These are phyloP conservation scores for Flaveria trinervia DNA, from an alignment of 129 eudicot genomes.

Conservation along the genomic window DNA sequence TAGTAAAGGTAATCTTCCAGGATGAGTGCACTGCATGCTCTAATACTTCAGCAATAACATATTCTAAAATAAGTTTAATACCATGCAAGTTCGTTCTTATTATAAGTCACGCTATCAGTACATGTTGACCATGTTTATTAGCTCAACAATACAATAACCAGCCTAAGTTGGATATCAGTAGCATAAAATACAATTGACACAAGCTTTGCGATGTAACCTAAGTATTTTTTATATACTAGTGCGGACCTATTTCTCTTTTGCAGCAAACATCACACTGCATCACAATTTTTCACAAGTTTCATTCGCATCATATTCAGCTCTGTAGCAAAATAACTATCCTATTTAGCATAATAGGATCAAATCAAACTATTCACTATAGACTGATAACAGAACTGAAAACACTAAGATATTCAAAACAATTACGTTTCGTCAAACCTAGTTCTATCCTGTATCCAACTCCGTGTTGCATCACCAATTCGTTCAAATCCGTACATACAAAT, in stretches of 20 bases:
- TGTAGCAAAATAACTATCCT: neutral
- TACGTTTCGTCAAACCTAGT: neutral
- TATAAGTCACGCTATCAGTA: neutral
- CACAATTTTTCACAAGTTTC: neutral
- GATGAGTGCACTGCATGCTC: neutral
- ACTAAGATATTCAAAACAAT: slow-evolving; percentile 7
- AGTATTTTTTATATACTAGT: neutral
- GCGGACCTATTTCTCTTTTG: slow-evolving; percentile 3
- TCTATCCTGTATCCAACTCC: neutral
- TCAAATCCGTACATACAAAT: neutral
- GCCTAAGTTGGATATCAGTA: slow-evolving; percentile 14
- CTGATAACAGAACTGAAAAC: neutral
- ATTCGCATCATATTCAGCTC: slow-evolving; percentile 6
- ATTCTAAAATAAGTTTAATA: neutral
- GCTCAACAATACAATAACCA: neutral
- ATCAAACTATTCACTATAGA: neutral
- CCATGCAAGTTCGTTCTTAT: slow-evolving; percentile 19
- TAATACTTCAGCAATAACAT: neutral
- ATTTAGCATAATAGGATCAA: neutral
- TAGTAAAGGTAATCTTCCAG: neutral
- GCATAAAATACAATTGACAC: slow-evolving; percentile 16
- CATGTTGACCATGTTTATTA: slow-evolving; percentile 14
- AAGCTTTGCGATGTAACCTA: neutral
- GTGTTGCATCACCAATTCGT: neutral
- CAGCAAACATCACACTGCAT: slow-evolving; percentile 17